Evolutionary conservation across 441 rosid species (phyloP).

Genomic region (Isatis lusitanica): DNA sequence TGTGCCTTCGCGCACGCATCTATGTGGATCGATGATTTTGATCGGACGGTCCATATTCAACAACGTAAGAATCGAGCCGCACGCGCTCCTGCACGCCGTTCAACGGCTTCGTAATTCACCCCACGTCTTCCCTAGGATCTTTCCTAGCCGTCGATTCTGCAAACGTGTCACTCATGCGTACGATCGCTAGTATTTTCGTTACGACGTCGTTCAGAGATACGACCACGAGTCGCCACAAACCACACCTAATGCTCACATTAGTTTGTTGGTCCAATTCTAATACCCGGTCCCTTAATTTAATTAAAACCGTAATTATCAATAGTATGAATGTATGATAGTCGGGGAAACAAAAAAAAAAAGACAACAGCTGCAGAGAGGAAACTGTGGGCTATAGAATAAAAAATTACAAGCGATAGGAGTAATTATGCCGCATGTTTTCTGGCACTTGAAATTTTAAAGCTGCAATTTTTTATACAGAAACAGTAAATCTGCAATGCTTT

Average conservation of each 20-base stretch:
- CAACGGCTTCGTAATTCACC: conserved; percentile 51
- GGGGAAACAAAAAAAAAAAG: not conserved
- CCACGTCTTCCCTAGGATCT: conserved; percentile 42
- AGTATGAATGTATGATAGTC: not conserved
- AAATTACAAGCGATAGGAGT: conserved; percentile 2
- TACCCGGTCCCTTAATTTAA: not conserved
- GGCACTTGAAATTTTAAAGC: conserved; percentile 20
- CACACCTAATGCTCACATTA: not conserved
- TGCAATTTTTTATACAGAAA: not conserved
- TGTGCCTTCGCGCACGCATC: conserved; percentile 41
- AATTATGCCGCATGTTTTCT: conserved; percentile 37
- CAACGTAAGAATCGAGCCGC: conserved; percentile 54
- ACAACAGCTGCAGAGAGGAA: not conserved
- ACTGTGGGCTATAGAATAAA: not conserved
- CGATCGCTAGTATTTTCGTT: not conserved
- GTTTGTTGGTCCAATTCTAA: not conserved
- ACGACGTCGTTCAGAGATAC: conserved; percentile 21
- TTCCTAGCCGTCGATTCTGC: conserved; percentile 33
- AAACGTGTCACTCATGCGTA: conserved; percentile 29
- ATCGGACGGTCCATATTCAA: conserved; percentile 44
- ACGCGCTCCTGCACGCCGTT: conserved; percentile 48
- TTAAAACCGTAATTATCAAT: not conserved
- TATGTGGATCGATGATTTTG: conserved; percentile 40
- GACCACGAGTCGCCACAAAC: conserved; percentile 32
- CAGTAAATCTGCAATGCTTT: not conserved